These are phyloP conservation scores for Leishmania martiniquensis DNA, from an alignment of 208 protist species.

Conservation along the genomic window DNA sequence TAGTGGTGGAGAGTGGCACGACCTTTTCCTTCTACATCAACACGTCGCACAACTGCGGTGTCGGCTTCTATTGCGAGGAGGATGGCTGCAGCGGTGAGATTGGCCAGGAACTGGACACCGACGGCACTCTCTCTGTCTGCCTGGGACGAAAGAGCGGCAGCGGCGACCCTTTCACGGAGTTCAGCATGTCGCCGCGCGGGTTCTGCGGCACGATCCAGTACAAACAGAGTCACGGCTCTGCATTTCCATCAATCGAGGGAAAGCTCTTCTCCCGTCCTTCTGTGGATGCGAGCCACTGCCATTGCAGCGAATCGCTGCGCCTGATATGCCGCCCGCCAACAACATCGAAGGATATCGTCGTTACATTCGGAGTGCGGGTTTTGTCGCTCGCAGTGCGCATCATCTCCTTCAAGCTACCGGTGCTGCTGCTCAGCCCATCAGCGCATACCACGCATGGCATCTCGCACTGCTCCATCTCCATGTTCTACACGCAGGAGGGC, in stretches of 20 bases:
- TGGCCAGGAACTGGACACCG: conserved; percentile 75
- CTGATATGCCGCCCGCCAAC: conserved; percentile 31
- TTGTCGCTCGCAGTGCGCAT: conserved; percentile 31
- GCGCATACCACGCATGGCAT: conserved; percentile 25
- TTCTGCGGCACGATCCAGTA: conserved; percentile 92
- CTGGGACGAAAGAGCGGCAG: conserved; percentile 82
- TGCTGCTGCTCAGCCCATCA: conserved; percentile 25
- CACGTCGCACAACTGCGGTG: conserved; percentile 88
- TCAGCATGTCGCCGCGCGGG: conserved; percentile 60
- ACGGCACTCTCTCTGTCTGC: conserved; percentile 78
- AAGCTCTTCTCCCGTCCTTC: conserved; percentile 10
- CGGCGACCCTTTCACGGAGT: conserved; percentile 72
- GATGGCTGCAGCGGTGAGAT: conserved; percentile 78
- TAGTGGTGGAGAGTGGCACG: conserved; percentile 58
- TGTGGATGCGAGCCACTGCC: conserved; percentile 21
- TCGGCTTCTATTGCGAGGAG: conserved; percentile 87
- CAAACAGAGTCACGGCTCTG: conserved; percentile 65
- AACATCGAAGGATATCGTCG: conserved; percentile 22
- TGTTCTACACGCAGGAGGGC: conserved; percentile 27
- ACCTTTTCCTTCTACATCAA: conserved; percentile 91
- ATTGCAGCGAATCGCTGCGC: conserved; percentile 34
- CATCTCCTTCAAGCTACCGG: conserved; percentile 26
- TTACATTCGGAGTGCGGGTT: conserved; percentile 26
- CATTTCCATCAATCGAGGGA: conserved; percentile 58
- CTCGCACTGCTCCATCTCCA: conserved; percentile 36